Evolutionary conservation across 1,139 yeast genomes (phyloP).

Genomic region (Pichia sp.): DNA sequence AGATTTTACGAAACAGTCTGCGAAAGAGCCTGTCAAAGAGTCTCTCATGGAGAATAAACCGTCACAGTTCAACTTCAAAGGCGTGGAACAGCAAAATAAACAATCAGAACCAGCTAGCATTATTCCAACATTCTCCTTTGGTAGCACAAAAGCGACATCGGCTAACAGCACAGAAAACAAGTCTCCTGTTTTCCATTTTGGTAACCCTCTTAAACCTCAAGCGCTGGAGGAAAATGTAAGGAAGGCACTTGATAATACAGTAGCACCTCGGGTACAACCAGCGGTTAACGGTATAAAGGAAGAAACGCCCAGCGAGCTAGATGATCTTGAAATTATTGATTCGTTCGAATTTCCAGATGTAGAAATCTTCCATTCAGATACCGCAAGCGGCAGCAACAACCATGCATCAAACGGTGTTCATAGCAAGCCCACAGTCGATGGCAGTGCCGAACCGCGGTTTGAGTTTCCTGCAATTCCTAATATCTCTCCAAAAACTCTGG

Average conservation of each 20-base stretch:
- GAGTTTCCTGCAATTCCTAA: conserved; percentile 5
- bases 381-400: neutral
- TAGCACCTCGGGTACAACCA: neutral
- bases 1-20: too few relatives aligned
- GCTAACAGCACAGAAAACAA: neutral
- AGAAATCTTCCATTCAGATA: conserved; percentile 1
- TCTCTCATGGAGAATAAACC: neutral
- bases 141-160: neutral
- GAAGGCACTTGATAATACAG: neutral
- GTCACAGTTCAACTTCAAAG: neutral
- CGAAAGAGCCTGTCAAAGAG: neutral
- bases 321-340: conserved; percentile 17
- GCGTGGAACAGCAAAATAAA: neutral
- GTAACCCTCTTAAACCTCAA: neutral
- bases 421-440: neutral
- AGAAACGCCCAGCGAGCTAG: neutral
- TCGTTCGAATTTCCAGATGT: conserved; percentile 18
- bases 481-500: neutral
- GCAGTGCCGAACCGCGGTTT: neutral
- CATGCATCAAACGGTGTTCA: neutral
- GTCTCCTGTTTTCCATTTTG: neutral
- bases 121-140: neutral
- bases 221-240: neutral
- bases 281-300: neutral
- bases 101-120: neutral